Base-by-base conservation (phyloP, 2,329 filamentous ascomycete species). In the Knoxdaviesia proteae region DNA sequence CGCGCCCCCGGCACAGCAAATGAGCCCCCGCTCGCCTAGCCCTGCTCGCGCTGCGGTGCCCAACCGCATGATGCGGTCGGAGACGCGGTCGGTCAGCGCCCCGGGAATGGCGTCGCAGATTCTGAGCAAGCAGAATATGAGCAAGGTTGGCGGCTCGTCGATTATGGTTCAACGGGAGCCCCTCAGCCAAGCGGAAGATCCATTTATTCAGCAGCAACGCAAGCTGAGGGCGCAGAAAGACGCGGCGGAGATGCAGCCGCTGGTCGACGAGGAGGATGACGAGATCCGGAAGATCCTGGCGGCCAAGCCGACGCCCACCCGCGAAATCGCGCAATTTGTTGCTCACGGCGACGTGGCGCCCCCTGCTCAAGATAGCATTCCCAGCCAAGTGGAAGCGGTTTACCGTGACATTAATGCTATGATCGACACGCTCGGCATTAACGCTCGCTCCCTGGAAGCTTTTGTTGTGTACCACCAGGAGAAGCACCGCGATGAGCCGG, bases 341-440 rank as follows among this genome's bases (percentile, higher is more conserved):
- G 77, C 69, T 3, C 71, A 74, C 50, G 61, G 68, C 4, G 69
- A 74, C 46, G 64, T 69, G 36, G 63, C 62, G 5, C 61, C 67
- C 4, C 63, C 66, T 9, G 67, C 67, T 9, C 62, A 65, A 42
- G 69, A 76, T 43, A 74, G 66, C 39, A 64, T 79, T 33, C 69
- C 74, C 4, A 65, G 69, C 6, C 74, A 78, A 49, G 73, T 76
- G 29, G 75, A 80, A 52, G 69, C 73, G 11, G 64, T 80, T 1
- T 90, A 83, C 56, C 71, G 80, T 38, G 83, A 88, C 52, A 82
- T 88, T 55, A 88, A 90, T 57, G 82, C 82, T 8, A 98, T 96
- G 90, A 77, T 98, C 38, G 84, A 94, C 52, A 88, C 83, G 0
- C 63, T 96, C 36, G 88, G 88, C 7, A 69, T 94, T 41, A 96